phyloP scores from a whole-genome alignment of 345 rosid species.

The Microcos paniculata region DNA sequence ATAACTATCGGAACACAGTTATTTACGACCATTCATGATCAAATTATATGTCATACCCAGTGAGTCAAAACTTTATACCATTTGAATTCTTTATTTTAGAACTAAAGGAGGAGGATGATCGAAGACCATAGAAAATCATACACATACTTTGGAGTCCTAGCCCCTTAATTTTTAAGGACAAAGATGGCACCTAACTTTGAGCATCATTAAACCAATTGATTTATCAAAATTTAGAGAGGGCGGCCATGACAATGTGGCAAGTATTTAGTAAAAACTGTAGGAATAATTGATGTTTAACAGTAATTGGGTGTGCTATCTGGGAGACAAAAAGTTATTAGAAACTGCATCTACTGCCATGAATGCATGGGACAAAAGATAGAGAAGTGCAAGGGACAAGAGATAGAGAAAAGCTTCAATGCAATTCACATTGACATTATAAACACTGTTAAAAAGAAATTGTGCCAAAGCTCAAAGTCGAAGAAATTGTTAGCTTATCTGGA shows the following conservation, averaged over 20 bases:
- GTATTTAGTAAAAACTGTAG: background rate
- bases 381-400: no score
- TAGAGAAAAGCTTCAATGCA: background rate
- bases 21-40: background rate
- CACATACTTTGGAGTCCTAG: background rate
- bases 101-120: background rate
- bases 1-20: background rate
- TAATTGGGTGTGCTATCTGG: background rate
- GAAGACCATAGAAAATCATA: background rate
- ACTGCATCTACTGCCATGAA: background rate
- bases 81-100: background rate
- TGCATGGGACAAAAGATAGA: background rate
- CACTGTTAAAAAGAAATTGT: no score
- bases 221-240: background rate
- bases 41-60: background rate
- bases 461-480: no score
- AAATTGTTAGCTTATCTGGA: background rate
- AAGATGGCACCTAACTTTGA: background rate
- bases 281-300: background rate
- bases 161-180: background rate
- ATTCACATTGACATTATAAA: background rate
- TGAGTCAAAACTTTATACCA: background rate
- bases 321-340: background rate
- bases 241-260: background rate
- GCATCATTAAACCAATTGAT: background rate